Evolutionary conservation across 1,284 basidiomycete genomes (phyloP).

Genomic region (Trametes polyzona): DNA sequence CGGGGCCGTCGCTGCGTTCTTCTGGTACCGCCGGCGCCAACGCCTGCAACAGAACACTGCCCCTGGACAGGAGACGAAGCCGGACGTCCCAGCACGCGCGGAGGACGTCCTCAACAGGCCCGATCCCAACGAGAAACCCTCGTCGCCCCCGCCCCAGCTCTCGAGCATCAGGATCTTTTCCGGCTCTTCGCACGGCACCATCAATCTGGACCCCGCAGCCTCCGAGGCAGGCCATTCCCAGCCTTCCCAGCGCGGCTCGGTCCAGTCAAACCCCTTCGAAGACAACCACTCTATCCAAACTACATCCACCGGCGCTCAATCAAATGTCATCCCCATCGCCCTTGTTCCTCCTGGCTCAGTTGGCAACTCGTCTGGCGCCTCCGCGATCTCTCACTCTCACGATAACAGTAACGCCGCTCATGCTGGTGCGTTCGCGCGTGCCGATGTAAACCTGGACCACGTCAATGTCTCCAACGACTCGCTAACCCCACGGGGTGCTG

Average conservation of each 20-base stretch:
- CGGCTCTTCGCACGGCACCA: slow-evolving; percentile 48
- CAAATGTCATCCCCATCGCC: slow-evolving; percentile 85
- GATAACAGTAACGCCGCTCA: slow-evolving; percentile 27
- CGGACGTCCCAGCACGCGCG: slow-evolving; percentile 71
- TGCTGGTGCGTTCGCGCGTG: slow-evolving; percentile 7
- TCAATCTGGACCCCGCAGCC: slow-evolving; percentile 60
- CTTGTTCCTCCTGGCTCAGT: slow-evolving; percentile 66
- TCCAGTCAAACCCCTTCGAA: slow-evolving; percentile 70
- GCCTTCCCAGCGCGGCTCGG: slow-evolving; percentile 36
- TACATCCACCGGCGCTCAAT: slow-evolving; percentile 67
- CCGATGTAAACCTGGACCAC: slow-evolving; percentile 44
- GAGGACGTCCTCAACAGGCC: slow-evolving; percentile 77
- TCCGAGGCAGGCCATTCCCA: slow-evolving; percentile 32
- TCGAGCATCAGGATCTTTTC: slow-evolving; percentile 53
- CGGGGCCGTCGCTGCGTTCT: slow-evolving; percentile 51
- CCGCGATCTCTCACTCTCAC: slow-evolving; percentile 38
- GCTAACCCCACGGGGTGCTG: slow-evolving; percentile 39
- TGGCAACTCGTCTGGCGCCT: slow-evolving; percentile 32
- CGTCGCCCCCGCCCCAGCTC: slow-evolving; percentile 33
- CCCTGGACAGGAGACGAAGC: slow-evolving; percentile 47
- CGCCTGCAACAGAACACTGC: slow-evolving; percentile 37
- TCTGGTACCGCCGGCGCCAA: slow-evolving; percentile 61
- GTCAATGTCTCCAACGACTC: slow-evolving; percentile 63
- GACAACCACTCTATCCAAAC: slow-evolving; percentile 80
- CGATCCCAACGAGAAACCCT: slow-evolving; percentile 72